Conservation (phyloP, 495 filamentous ascomycete species). For the Penicillium longicatenatum region DNA sequence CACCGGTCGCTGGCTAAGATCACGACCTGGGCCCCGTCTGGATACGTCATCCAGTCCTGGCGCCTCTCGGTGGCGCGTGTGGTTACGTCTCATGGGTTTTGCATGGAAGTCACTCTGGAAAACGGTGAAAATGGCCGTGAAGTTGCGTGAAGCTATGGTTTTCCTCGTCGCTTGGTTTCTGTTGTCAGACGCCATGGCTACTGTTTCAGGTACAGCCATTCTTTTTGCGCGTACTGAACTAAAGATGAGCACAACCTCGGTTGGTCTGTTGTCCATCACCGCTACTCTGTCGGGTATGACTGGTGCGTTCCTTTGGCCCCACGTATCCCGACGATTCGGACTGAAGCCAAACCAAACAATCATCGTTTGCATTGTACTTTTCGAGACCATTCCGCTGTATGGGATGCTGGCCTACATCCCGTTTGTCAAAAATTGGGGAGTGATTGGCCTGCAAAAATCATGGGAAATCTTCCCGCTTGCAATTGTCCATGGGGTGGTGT, state of each 20-base stretch:
- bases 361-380: constrained; percentile 75
- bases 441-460: constrained; percentile 77
- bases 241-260: constrained; percentile 70
- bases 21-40: constrained; percentile 80
- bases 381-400: constrained; percentile 86
- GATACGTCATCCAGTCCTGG: constrained; percentile 22
- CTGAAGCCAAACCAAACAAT: constrained; percentile 78
- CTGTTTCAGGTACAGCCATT: constrained; percentile 87
- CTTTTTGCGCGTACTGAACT: constrained; percentile 88
- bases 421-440: constrained; percentile 67
- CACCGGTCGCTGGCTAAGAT: constrained; percentile 76
- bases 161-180: constrained; percentile 91
- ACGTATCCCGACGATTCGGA: constrained; percentile 61
- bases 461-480: constrained; percentile 93
- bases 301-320: constrained; percentile 83
- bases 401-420: constrained; percentile 84
- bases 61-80: constrained; percentile 31
- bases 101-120: constrained; percentile 79
- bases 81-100: constrained; percentile 62
- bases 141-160: constrained; percentile 74
- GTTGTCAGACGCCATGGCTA: constrained; percentile 84
- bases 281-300: constrained; percentile 74
- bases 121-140: constrained; percentile 72
- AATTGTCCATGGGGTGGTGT: constrained; percentile 80
- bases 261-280: constrained; percentile 84